Evolutionary conservation across 805 yeast genomes (phyloP), one percentile per base, ranked within the genome.

Genomic region (Cyberlindnera nakhonratchasimensis): DNA sequence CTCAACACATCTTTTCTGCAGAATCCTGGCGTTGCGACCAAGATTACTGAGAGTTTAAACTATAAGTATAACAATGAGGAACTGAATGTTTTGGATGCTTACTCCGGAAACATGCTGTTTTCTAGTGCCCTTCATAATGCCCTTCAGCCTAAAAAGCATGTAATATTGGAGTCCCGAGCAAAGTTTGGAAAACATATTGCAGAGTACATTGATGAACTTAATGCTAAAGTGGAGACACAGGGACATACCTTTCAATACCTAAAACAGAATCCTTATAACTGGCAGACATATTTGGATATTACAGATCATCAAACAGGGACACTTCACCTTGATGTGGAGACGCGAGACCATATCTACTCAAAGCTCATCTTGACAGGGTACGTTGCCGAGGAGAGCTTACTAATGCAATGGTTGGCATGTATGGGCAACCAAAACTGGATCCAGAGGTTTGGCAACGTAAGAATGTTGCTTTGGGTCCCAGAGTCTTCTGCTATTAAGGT

Each of bases 321-420:
- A 5, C 57, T 84, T 1, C 51, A 51, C 0, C 79, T 76, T 0
- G 60, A 50, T 10, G 48, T 41, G 4, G 62, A 65, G 45, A 35
- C 61, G 5, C 55, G 74, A 31, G 66, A 64, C 48, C 59, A 65
- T 14, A 58, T 80, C 16, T 78, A 83, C 59, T 66, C 74, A 42
- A 72, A 72, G 42, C 67, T 85, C 20, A 61, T 86, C 25, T 67
- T 79, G 24, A 64, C 79, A 6, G 90, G 80, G 2, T 78, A 81
- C 54, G 65, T 83, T 22, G 57, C 66, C 8, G 85, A 84, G 11
- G 93, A 83, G 57, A 79, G 82, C 38, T 70, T 86, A 14, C 61
- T 84, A 20, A 79, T 84, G 43, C 96, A 87, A 63, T 84, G 88
- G 79, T 60, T 84, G 24, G 74, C 73, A 46, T 84, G 95, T 61